These are phyloP conservation scores for Ceriops tagal DNA, from an alignment of 345 rosid genomes.

Conservation along the genomic window DNA sequence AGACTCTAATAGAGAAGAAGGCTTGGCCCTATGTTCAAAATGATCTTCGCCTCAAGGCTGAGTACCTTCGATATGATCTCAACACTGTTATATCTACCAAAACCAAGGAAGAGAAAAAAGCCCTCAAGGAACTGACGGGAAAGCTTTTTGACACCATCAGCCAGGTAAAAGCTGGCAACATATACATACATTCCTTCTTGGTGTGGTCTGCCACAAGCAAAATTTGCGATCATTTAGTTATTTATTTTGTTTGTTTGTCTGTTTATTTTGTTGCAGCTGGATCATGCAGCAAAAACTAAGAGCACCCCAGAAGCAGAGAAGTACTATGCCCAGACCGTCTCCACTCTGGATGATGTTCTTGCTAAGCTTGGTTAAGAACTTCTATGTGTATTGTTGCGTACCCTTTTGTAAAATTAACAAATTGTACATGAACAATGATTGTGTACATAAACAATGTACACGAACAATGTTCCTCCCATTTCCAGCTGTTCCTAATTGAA, in stretches of 20 bases:
- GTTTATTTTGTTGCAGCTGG: conserved; percentile 45
- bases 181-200: background rate
- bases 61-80: conserved; percentile 81
- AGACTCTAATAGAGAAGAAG: conserved; percentile 73
- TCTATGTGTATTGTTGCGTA: conserved; percentile 4
- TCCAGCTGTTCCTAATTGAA: no score
- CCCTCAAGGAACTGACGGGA: conserved; percentile 59
- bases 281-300: conserved; percentile 87
- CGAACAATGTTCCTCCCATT: no score
- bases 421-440: no score
- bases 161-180: conserved; percentile 34
- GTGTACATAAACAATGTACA: no score
- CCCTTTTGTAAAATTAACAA: no score
- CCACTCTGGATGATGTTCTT: conserved; percentile 74
- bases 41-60: conserved; percentile 72
- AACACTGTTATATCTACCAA: conserved; percentile 75
- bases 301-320: conserved; percentile 80
- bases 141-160: conserved; percentile 67
- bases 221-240: background rate
- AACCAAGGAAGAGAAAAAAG: conserved; percentile 67
- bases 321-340: conserved; percentile 68
- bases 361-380: conserved; percentile 70
- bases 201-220: background rate
- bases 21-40: conserved; percentile 89
- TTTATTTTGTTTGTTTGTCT: background rate